Conservation (phyloP, 805 yeast genomes). For the Hanseniaspora singularis region DNA sequence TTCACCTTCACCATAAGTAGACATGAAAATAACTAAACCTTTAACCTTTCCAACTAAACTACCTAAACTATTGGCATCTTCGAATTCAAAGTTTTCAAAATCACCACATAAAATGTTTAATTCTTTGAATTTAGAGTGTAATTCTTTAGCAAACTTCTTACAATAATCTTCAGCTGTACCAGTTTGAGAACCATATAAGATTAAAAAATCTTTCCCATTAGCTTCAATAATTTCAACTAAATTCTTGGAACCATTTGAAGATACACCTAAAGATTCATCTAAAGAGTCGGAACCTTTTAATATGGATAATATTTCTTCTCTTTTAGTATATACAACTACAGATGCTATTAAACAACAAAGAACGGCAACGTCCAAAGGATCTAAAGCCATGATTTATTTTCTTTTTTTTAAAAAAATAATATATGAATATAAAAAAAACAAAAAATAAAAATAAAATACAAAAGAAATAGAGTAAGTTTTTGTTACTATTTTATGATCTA, state of each 20-base stretch:
- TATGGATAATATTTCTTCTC: slow-evolving; percentile 37
- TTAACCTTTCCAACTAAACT: slow-evolving; percentile 39
- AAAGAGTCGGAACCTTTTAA: slow-evolving; percentile 28
- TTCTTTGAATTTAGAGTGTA: slow-evolving; percentile 59
- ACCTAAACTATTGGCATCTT: slow-evolving; percentile 39
- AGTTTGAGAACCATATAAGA: slow-evolving; percentile 90
- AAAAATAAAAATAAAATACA: no score
- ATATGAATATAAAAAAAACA: background rate
- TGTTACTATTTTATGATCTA: no score
- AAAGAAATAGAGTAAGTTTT: no score
- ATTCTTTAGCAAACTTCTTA: slow-evolving; percentile 76
- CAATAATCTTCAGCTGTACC: slow-evolving; percentile 99
- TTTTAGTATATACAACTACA: slow-evolving; percentile 52
- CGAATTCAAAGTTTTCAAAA: slow-evolving; percentile 78
- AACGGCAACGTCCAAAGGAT: slow-evolving; percentile 59
- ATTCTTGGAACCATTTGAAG: slow-evolving; percentile 40
- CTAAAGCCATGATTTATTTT: slow-evolving; percentile 35
- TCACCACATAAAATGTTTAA: slow-evolving; percentile 77
- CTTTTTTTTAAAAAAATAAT: background rate
- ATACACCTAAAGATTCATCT: slow-evolving; percentile 29
- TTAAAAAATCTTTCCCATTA: slow-evolving; percentile 61
- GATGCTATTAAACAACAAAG: slow-evolving; percentile 56
- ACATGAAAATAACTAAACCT: slow-evolving; percentile 64
- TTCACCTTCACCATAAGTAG: slow-evolving; percentile 97
- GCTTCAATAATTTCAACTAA: slow-evolving; percentile 44